phyloP scores from a whole-genome alignment of 805 yeast genomes.

The Priceomyces fermenticarens region DNA sequence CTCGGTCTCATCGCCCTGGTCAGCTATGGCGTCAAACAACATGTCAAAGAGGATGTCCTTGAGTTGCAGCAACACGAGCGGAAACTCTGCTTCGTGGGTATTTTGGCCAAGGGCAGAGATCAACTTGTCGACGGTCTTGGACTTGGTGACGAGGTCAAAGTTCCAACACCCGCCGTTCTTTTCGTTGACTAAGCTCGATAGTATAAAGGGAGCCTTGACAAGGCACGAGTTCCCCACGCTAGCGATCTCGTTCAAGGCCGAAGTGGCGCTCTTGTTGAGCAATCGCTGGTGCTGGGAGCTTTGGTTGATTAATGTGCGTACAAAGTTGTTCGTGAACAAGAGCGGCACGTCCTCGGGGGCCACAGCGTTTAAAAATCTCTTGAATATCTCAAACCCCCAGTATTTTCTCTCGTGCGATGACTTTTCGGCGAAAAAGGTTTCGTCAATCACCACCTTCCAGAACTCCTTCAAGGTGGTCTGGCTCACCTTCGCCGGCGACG shows the following conservation, averaged over 20 bases:
- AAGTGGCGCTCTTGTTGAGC: conserved; percentile 64
- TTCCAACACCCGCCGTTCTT: conserved; percentile 53
- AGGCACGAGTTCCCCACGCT: conserved; percentile 36
- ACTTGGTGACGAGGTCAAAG: conserved; percentile 74
- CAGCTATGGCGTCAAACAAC: conserved; percentile 19
- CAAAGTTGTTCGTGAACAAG: conserved; percentile 60
- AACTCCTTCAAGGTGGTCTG: conserved; percentile 49
- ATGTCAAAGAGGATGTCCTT: conserved; percentile 20
- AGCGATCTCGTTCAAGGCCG: conserved; percentile 44
- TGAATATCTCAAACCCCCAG: conserved; percentile 78
- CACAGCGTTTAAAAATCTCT: conserved; percentile 35
- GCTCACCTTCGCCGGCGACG: conserved; percentile 15
- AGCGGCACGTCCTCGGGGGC: conserved; percentile 14
- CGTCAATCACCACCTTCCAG: conserved; percentile 80
- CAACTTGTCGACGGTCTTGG: conserved; percentile 55
- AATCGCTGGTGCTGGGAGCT: conserved; percentile 61
- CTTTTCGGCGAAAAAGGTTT: conserved; percentile 68
- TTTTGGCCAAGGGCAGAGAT: conserved; percentile 24
- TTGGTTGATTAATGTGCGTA: conserved; percentile 76
- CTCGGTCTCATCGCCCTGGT: conserved; percentile 20
- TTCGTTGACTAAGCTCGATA: conserved; percentile 25
- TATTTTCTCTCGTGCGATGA: conserved; percentile 84
- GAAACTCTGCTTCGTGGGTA: too few relatives aligned
- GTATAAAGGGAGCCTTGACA: conserved; percentile 32
- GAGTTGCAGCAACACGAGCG: conserved; percentile 18